Evolutionary conservation across 352 stramenopile genomes (phyloP).

Genomic region (Phytophthora gonapodyides): DNA sequence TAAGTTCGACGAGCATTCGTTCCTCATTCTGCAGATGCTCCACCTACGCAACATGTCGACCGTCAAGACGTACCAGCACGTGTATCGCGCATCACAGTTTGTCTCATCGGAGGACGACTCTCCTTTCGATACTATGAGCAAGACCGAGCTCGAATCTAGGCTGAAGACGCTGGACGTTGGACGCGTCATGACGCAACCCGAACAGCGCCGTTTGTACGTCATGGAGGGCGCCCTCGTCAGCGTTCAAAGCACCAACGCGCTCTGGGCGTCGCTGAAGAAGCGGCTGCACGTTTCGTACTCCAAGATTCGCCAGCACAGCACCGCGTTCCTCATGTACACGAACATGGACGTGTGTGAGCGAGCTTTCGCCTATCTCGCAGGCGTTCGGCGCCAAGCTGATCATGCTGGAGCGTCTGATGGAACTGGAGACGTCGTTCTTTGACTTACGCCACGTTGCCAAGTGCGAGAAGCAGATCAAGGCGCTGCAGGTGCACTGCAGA

Average conservation of each 20-base stretch:
- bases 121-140: constrained; percentile 61
- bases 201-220: constrained; percentile 77
- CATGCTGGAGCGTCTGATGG: constrained; percentile 66
- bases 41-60: constrained; percentile 35
- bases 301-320: constrained; percentile 76
- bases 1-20: constrained; percentile 81
- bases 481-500: constrained; percentile 66
- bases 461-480: constrained; percentile 67
- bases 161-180: constrained; percentile 58
- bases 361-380: constrained; percentile 75
- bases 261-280: constrained; percentile 57
- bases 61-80: constrained; percentile 67
- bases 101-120: constrained; percentile 45
- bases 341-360: constrained; percentile 80
- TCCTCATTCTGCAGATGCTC: constrained; percentile 67
- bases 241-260: constrained; percentile 49
- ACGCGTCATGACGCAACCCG: constrained; percentile 59
- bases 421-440: constrained; percentile 52
- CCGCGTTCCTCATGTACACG: constrained; percentile 71
- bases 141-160: constrained; percentile 52
- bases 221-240: constrained; percentile 63
- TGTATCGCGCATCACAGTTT: constrained; percentile 66
- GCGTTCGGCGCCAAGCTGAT: constrained; percentile 67
- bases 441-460: constrained; percentile 49
- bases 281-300: constrained; percentile 75